Percentiles rank a stretch among this genome's conserved stretches.
These are phyloP conservation scores for Phytophthora cactorum DNA, from an alignment of 352 stramenopile genomes.

Conservation along the genomic window DNA sequence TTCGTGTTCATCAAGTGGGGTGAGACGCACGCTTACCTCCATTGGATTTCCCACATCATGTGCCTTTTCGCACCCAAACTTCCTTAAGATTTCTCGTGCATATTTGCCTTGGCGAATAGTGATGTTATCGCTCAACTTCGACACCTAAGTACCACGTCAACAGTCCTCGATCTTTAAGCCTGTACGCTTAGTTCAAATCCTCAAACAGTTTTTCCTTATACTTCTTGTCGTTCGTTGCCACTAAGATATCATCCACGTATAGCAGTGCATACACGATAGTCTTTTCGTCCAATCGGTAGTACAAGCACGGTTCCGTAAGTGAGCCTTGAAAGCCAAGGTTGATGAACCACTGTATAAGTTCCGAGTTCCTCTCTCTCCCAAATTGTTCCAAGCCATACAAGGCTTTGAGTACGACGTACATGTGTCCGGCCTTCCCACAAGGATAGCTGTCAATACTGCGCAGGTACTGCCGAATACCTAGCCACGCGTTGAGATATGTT, in stretches of 20 bases:
- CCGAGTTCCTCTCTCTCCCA: neutral
- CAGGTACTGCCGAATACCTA: neutral
- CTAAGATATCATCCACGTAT: no score
- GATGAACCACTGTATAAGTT: constrained; percentile 6
- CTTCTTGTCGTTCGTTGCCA: constrained; percentile 3
- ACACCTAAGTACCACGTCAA: neutral
- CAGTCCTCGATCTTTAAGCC: neutral
- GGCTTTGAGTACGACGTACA: constrained; percentile 8
- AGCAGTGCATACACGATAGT: constrained; percentile 2
- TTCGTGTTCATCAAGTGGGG: neutral
- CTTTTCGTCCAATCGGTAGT: no score
- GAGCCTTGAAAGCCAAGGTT: constrained; percentile 1
- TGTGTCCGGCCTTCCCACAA: neutral
- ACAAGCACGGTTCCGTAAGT: constrained; percentile 7
- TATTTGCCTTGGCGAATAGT: neutral
- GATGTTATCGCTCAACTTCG: neutral
- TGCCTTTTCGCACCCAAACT: neutral
- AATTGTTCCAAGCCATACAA: neutral
- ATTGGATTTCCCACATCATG: neutral
- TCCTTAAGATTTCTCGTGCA: neutral
- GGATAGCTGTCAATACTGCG: neutral
- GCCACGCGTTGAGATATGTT: no score
- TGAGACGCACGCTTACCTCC: neutral
- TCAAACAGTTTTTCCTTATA: neutral
- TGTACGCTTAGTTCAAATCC: neutral